These are phyloP conservation scores for Leccinum variabile DNA, from an alignment of 1,284 basidiomycete genomes.

Conservation along the genomic window DNA sequence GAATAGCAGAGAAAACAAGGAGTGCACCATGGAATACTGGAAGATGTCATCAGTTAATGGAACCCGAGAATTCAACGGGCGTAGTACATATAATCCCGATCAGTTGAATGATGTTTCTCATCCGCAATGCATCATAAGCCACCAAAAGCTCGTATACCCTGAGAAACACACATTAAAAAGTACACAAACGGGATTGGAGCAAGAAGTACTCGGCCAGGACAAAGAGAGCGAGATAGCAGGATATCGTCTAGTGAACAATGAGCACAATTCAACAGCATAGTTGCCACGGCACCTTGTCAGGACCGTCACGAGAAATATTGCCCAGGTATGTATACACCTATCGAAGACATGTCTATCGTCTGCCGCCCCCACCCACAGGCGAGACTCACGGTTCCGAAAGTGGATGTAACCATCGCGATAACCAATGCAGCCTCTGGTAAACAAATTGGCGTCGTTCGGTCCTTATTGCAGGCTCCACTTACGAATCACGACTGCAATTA, in stretches of 20 bases:
- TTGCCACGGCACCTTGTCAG: conserved; percentile 52
- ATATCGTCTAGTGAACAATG: conserved; percentile 57
- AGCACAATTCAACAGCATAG: conserved; percentile 8
- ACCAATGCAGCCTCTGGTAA: conserved; percentile 50
- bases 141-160: conserved; percentile 74
- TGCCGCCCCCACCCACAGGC: neutral
- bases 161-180: conserved; percentile 7
- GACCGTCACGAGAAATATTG: conserved; percentile 35
- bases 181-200: neutral
- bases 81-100: conserved; percentile 65
- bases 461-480: conserved; percentile 28
- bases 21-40: conserved; percentile 74
- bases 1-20: conserved; percentile 69
- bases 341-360: conserved; percentile 4
- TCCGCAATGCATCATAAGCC: conserved; percentile 72
- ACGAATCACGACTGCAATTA: conserved; percentile 45
- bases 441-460: conserved; percentile 9
- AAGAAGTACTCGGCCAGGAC: conserved; percentile 67
- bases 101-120: conserved; percentile 76
- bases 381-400: conserved; percentile 49
- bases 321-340: conserved; percentile 57
- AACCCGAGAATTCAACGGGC: neutral
- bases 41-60: conserved; percentile 22
- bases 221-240: conserved; percentile 80
- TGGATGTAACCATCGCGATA: conserved; percentile 54